These are phyloP conservation scores for Niebla homalea DNA, from an alignment of 495 filamentous ascomycete species.

Conservation along the genomic window DNA sequence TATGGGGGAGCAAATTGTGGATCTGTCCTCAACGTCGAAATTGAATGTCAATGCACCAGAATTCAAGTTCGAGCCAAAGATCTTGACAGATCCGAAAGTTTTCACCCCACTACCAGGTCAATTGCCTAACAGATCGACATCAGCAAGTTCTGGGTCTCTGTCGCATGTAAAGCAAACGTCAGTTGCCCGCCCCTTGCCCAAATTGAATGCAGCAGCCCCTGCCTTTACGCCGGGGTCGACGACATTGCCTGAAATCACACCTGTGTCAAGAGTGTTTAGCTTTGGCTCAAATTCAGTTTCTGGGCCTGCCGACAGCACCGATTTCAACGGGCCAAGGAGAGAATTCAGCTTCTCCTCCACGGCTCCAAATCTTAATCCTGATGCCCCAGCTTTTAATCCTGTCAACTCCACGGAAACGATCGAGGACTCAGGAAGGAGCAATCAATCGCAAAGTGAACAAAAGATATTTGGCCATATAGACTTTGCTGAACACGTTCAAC, in stretches of 20 bases:
- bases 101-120: slow-evolving; percentile 39
- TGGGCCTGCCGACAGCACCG: neutral
- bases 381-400: slow-evolving; percentile 70
- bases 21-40: slow-evolving; percentile 47
- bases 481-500: slow-evolving; percentile 45
- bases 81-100: slow-evolving; percentile 45
- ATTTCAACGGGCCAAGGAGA: slow-evolving; percentile 21
- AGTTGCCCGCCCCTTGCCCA: neutral
- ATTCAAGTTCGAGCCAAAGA: slow-evolving; percentile 67
- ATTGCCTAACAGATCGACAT: neutral
- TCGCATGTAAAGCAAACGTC: neutral
- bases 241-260: slow-evolving; percentile 8
- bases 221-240: slow-evolving; percentile 51
- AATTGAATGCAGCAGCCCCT: slow-evolving; percentile 49
- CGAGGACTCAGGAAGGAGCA: slow-evolving; percentile 2
- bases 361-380: slow-evolving; percentile 61
- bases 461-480: slow-evolving; percentile 70
- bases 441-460: slow-evolving; percentile 14
- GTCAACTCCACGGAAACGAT: too few relatives aligned
- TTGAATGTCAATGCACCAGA: slow-evolving; percentile 80
- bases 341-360: slow-evolving; percentile 64
- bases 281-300: neutral
- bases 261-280: slow-evolving; percentile 1
- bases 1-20: neutral
- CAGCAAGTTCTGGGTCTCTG: neutral